Evolutionary conservation across 805 yeast genomes (phyloP).

Genomic region (Lipomyces kockii): DNA sequence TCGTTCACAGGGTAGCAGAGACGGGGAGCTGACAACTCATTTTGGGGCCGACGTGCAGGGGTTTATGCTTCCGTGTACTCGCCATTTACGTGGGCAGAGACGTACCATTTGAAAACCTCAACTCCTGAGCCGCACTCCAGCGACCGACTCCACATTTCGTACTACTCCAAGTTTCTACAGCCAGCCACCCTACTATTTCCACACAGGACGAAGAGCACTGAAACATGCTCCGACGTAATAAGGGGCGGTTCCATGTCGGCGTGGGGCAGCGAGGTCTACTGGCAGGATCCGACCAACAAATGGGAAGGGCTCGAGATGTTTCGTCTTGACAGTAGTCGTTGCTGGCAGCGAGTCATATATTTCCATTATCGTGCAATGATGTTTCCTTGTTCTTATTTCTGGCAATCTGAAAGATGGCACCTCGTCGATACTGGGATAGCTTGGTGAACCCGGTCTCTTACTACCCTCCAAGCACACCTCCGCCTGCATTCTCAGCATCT

Average conservation of each 20-base stretch:
- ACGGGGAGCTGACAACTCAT: no score
- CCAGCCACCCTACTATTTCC: background rate
- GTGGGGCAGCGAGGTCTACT: background rate
- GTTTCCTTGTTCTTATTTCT: background rate
- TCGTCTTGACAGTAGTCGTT: background rate
- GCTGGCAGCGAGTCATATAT: background rate
- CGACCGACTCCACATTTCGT: background rate
- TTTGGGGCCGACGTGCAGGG: background rate
- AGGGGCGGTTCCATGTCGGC: background rate
- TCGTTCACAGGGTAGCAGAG: background rate
- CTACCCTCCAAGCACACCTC: slow-evolving; percentile 1
- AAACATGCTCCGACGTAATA: background rate
- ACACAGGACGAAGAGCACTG: background rate
- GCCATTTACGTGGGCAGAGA: background rate
- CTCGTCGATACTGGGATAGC: slow-evolving; percentile 15
- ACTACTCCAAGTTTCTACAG: background rate
- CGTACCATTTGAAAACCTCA: background rate
- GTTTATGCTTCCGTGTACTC: background rate
- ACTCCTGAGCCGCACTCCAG: slow-evolving; percentile 1
- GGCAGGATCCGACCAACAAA: background rate
- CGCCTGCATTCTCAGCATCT: slow-evolving; percentile 4
- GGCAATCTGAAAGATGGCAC: background rate
- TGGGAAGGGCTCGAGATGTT: background rate
- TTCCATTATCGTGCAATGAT: background rate
- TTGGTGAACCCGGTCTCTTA: background rate